Percentiles rank a stretch among this genome's conserved stretches.
phyloP scores from a whole-genome alignment of 2,329 filamentous ascomycete genomes.

The Aspergillus vadensis region DNA sequence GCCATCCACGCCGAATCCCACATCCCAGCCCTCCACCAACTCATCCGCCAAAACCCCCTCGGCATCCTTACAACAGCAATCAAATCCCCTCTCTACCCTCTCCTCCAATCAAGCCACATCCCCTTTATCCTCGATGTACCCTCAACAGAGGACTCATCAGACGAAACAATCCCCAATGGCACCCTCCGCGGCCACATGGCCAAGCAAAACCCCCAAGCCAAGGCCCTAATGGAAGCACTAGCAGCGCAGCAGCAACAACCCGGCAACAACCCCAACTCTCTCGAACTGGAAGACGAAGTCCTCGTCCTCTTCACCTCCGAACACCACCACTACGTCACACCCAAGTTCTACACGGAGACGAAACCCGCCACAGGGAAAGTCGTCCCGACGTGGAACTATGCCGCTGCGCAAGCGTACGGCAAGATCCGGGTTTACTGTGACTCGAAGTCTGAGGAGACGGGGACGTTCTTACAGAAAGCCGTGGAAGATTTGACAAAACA shows the following conservation, averaged over 20 bases:
- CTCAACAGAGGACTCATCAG: not conserved
- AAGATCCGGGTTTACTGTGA: slow-evolving; percentile 58
- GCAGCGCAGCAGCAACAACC: slow-evolving; percentile 18
- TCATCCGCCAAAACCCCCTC: slow-evolving; percentile 63
- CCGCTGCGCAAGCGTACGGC: slow-evolving; percentile 66
- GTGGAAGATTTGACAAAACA: slow-evolving; percentile 39
- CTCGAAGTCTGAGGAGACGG: slow-evolving; percentile 49
- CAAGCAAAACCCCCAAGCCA: slow-evolving; percentile 64
- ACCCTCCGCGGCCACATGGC: slow-evolving; percentile 64
- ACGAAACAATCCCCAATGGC: slow-evolving; percentile 31
- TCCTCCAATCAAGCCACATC: slow-evolving; percentile 64
- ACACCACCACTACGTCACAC: slow-evolving; percentile 66
- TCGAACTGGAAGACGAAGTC: slow-evolving; percentile 54
- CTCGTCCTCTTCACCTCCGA: slow-evolving; percentile 63
- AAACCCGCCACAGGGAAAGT: slow-evolving; percentile 67
- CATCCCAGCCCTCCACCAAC: slow-evolving; percentile 50
- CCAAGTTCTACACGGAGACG: slow-evolving; percentile 67
- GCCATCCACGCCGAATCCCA: slow-evolving; percentile 54
- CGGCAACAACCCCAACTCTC: slow-evolving; percentile 25
- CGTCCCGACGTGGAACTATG: slow-evolving; percentile 71
- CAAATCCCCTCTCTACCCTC: slow-evolving; percentile 49
- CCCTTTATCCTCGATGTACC: slow-evolving; percentile 60
- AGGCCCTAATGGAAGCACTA: slow-evolving; percentile 58
- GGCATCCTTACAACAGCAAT: slow-evolving; percentile 66
- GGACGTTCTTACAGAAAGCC: slow-evolving; percentile 46